Evolutionary conservation across 2,329 filamentous ascomycete genomes (phyloP).

Genomic region (Colletotrichum noveboracense): DNA sequence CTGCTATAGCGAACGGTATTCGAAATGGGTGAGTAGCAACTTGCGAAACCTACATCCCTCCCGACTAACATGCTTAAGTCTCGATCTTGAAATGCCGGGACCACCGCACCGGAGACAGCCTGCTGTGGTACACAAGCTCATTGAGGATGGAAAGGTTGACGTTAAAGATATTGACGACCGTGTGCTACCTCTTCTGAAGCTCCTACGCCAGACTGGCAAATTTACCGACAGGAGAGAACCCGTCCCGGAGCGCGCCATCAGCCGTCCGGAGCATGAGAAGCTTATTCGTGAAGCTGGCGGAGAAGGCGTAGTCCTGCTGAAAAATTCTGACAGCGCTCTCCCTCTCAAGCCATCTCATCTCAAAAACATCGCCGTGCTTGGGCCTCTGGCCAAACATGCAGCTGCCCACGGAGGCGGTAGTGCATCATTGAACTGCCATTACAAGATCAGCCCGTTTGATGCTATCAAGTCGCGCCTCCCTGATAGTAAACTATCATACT

Average conservation of each 20-base stretch:
- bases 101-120: background rate
- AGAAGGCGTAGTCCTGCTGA: constrained; percentile 74
- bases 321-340: constrained; percentile 69
- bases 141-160: background rate
- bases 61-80: background rate
- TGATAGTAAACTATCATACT: background rate
- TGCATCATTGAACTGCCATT: constrained; percentile 48
- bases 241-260: constrained; percentile 32
- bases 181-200: background rate
- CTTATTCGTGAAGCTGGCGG: constrained; percentile 46
- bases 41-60: background rate
- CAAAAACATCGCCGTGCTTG: constrained; percentile 41
- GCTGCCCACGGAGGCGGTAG: constrained; percentile 67
- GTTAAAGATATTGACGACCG: background rate
- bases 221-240: background rate
- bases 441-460: background rate
- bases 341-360: constrained; percentile 51
- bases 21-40: background rate
- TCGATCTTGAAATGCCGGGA: constrained; percentile 60
- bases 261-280: constrained; percentile 1
- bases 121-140: background rate
- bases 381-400: constrained; percentile 48
- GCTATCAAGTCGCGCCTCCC: background rate
- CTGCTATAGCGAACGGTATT: background rate
- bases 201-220: background rate